Evolutionary conservation across 164 flowering plant species (phyloP).

Genomic region (Tinospora cordifolia): DNA sequence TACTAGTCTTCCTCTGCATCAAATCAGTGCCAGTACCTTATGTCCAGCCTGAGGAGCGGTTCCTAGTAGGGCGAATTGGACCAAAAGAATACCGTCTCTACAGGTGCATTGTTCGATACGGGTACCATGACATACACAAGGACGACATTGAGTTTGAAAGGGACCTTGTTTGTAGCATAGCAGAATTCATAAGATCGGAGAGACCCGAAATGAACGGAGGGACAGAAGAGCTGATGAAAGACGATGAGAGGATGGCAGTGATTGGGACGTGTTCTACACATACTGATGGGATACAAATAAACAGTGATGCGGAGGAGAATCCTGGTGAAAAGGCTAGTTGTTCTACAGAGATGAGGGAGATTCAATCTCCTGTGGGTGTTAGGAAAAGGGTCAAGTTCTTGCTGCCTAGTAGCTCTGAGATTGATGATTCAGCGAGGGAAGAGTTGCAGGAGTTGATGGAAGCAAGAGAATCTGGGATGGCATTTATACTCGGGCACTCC

Average conservation of each 20-base stretch:
- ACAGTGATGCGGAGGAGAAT: constrained; percentile 31
- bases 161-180: constrained; percentile 77
- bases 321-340: constrained; percentile 19
- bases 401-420: constrained; percentile 48
- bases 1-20: constrained; percentile 78
- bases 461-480: constrained; percentile 80
- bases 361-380: constrained; percentile 28
- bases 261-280: constrained; percentile 55
- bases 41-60: constrained; percentile 71
- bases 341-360: constrained; percentile 41
- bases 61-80: constrained; percentile 72
- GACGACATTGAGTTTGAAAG: constrained; percentile 78
- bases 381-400: constrained; percentile 71
- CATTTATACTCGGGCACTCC: constrained; percentile 73
- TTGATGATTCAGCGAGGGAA: constrained; percentile 29
- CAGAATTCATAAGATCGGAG: constrained; percentile 69
- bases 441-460: constrained; percentile 72
- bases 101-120: constrained; percentile 87
- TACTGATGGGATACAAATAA: constrained; percentile 38
- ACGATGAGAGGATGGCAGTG: constrained; percentile 56
- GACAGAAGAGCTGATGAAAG: constrained; percentile 28
- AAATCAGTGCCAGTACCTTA: constrained; percentile 88
- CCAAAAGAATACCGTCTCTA: constrained; percentile 63
- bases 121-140: constrained; percentile 73
- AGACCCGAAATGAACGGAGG: constrained; percentile 15